These are phyloP conservation scores for Botryosphaeria dothidea DNA, from an alignment of 2,329 filamentous ascomycete species.

Conservation along the genomic window DNA sequence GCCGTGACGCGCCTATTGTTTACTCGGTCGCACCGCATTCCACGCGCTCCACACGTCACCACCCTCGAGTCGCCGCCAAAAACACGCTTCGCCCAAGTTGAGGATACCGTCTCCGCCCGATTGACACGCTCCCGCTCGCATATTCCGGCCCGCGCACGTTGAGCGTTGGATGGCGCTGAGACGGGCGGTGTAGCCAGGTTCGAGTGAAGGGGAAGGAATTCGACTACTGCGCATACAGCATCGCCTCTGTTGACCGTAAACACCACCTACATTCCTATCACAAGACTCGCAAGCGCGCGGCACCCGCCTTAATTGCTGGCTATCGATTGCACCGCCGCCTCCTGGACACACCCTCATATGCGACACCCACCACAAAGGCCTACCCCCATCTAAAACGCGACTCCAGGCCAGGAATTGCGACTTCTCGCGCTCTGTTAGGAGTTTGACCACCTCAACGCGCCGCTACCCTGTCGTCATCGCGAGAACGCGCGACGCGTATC, in stretches of 20 bases:
- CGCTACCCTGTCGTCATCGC: constrained; percentile 11
- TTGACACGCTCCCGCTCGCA: constrained; percentile 12
- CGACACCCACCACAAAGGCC: constrained; percentile 4
- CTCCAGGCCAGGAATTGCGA: constrained; percentile 9
- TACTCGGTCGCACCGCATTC: constrained; percentile 19
- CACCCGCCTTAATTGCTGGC: constrained; percentile 18
- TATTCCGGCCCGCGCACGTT: constrained; percentile 12
- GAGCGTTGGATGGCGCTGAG: constrained; percentile 18
- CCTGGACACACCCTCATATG: constrained; percentile 16
- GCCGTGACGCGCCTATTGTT: constrained; percentile 20
- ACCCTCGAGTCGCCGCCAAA: constrained; percentile 15
- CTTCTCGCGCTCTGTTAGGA: constrained; percentile 12
- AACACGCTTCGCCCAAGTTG: constrained; percentile 7
- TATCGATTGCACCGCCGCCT: constrained; percentile 15
- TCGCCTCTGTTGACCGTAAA: constrained; percentile 18
- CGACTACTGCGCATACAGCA: constrained; percentile 15
- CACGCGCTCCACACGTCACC: constrained; percentile 17
- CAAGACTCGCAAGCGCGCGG: constrained; percentile 17
- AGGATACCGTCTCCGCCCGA: constrained; percentile 1
- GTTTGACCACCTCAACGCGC: neutral
- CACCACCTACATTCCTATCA: constrained; percentile 18
- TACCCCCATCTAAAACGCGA: constrained; percentile 11
- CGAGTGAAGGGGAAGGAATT: constrained; percentile 19
- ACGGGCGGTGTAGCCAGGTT: constrained; percentile 19
- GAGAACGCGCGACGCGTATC: constrained; percentile 18